phyloP scores from a whole-genome alignment of 768 basidiomycete genomes.

The Gloeopeniophorella convolvens region DNA sequence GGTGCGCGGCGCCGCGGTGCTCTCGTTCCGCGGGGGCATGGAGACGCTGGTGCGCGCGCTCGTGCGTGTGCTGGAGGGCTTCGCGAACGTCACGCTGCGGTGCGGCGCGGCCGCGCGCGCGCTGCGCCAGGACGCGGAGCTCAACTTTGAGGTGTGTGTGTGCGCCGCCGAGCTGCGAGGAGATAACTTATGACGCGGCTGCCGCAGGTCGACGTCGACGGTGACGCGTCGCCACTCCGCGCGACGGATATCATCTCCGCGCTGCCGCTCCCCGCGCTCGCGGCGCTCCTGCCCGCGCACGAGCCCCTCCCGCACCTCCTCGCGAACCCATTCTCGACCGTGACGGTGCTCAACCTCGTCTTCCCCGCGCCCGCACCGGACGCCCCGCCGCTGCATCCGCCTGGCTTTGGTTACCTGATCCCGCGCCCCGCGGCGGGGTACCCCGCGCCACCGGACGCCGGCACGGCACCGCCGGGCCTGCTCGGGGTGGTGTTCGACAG shows the following conservation, averaged over 20 bases:
- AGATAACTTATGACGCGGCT: too few relatives aligned
- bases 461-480: constrained; percentile 36
- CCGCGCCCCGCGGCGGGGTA: constrained; percentile 67
- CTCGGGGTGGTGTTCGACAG: constrained; percentile 92
- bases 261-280: constrained; percentile 54
- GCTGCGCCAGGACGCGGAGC: constrained; percentile 29
- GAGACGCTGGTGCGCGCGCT: constrained; percentile 57
- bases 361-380: constrained; percentile 46
- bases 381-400: constrained; percentile 54
- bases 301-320: constrained; percentile 54
- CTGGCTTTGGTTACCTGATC: constrained; percentile 91
- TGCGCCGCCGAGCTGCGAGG: too few relatives aligned
- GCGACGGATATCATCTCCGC: constrained; percentile 74
- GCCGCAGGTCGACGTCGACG: constrained; percentile 31
- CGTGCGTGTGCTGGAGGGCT: constrained; percentile 36
- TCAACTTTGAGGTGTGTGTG: constrained; percentile 44
- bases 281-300: constrained; percentile 35
- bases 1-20: constrained; percentile 65
- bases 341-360: constrained; percentile 85
- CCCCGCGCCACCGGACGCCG: constrained; percentile 13
- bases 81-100: constrained; percentile 54
- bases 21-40: constrained; percentile 76
- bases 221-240: constrained; percentile 28
- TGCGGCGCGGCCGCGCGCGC: constrained; percentile 34
- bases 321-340: constrained; percentile 68